Evolutionary conservation across 768 basidiomycete species (phyloP), one percentile per base, ranked within the genome.

Genomic region (Lyophyllum atratum): DNA sequence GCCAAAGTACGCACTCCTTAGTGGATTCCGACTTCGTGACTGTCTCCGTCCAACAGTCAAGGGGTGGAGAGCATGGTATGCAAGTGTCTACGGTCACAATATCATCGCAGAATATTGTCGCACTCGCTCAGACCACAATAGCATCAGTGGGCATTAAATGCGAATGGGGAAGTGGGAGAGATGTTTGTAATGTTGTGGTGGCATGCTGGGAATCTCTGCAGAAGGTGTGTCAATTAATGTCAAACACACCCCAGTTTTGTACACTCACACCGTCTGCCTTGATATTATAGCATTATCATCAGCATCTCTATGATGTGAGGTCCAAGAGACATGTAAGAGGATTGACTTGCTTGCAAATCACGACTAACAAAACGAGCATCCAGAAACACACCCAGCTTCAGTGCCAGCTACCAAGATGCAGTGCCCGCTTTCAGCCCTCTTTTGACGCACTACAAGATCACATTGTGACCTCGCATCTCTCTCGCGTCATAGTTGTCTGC

Each of bases 391-490:
- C 12, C 10, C 46, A 49, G 46, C 39, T 37, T 48, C 33, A 42
- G 21, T 62, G 61, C 25, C 28, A n/a, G 33, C 37, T 66, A 24
- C 58, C 61, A 7, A 56, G 61, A 48, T 66, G 65, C 39, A 63
- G 55, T 52, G 51, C 52, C 34, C 51, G 49, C 4, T 24, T 25
- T 3, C 55, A 65, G 24, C 31, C 46, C 24, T 60, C 59, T 21
- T 15, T 63, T 15, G 52, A 54, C 25, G 49, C 49, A 34, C 64
- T 66, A 19, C 54, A 54, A 31, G 19, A 43, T 5, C 65, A 66
- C 44, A 31, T 66, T 24, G 61, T 65, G 34, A 49, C 39, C 19
- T 65, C 65, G 17, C 65, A 66, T 52, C 54, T 66, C 42, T 45
- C 61, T 50, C 65, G 65, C 11, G 44, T 44, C 15, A 5, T n/a